phyloP scores from a whole-genome alignment of 2,329 filamentous ascomycete genomes.

The Colletotrichum orchidophilum region DNA sequence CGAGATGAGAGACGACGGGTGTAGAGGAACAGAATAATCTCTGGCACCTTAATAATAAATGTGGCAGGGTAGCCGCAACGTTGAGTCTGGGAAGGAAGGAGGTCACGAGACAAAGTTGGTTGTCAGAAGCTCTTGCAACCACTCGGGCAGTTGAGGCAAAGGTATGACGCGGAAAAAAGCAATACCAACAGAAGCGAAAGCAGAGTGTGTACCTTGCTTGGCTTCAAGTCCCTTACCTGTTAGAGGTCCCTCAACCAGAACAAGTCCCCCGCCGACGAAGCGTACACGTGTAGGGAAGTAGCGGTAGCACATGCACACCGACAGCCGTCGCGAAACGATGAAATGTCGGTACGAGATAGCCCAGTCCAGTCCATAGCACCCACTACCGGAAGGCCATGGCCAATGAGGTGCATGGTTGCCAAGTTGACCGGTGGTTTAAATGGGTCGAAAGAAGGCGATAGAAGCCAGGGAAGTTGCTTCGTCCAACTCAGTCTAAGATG shows the following conservation, averaged over 20 bases:
- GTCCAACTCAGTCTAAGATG: neutral
- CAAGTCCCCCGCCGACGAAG: conserved; percentile 16
- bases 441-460: conserved; percentile 31
- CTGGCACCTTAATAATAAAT: conserved; percentile 5
- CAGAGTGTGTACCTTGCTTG: conserved; percentile 22
- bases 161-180: conserved; percentile 7
- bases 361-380: conserved; percentile 18
- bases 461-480: conserved; percentile 19
- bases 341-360: conserved; percentile 16
- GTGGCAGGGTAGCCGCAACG: conserved; percentile 7
- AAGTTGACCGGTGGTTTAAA: conserved; percentile 18
- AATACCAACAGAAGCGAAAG: conserved; percentile 7
- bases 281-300: conserved; percentile 4
- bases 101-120: conserved; percentile 33
- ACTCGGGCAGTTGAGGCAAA: conserved; percentile 4
- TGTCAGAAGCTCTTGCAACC: conserved; percentile 28
- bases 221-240: conserved; percentile 21
- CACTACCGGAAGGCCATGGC: conserved; percentile 5
- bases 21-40: conserved; percentile 1
- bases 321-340: conserved; percentile 25
- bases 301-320: conserved; percentile 28
- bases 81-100: conserved; percentile 24
- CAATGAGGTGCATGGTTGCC: conserved; percentile 17
- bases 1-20: neutral
- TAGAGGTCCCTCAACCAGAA: conserved; percentile 30